Percentiles rank a stretch among this genome's conserved stretches.
These are phyloP conservation scores for Neltuma alba DNA, from an alignment of 306 rosid species.

Conservation along the genomic window DNA sequence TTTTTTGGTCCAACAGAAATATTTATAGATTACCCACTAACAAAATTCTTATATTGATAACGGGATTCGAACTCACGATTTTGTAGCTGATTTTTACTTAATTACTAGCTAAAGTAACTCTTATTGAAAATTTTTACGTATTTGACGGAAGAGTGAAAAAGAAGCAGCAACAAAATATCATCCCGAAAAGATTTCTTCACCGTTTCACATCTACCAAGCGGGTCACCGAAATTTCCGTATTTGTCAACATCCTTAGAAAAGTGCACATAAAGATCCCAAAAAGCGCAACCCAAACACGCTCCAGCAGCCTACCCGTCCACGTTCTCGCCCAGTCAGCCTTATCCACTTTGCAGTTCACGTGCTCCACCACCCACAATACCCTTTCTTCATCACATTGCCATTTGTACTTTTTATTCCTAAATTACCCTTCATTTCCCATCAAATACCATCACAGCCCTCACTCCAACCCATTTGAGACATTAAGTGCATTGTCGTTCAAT, in stretches of 20 bases:
- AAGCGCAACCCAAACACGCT: neutral
- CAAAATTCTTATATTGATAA: too few species aligned
- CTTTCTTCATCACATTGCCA: neutral
- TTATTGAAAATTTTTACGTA: too few species aligned
- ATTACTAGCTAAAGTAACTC: too few species aligned
- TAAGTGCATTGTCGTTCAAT: neutral
- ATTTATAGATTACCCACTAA: too few species aligned
- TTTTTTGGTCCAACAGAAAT: too few species aligned
- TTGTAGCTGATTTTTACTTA: too few species aligned
- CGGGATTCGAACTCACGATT: too few species aligned
- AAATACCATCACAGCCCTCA: neutral
- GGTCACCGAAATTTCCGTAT: neutral
- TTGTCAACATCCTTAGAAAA: neutral
- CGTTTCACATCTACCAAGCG: too few species aligned
- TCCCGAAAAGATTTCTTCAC: too few species aligned
- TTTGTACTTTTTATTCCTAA: neutral
- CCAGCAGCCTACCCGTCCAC: neutral
- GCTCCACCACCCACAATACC: neutral
- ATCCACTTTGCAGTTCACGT: neutral
- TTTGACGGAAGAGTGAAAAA: too few species aligned
- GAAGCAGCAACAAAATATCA: neutral
- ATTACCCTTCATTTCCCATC: neutral
- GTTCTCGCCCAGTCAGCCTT: neutral
- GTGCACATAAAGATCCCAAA: neutral
- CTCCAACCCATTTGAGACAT: neutral